These are phyloP conservation scores for Wallemia hederae DNA, from an alignment of 1,284 basidiomycete species.

Conservation along the genomic window DNA sequence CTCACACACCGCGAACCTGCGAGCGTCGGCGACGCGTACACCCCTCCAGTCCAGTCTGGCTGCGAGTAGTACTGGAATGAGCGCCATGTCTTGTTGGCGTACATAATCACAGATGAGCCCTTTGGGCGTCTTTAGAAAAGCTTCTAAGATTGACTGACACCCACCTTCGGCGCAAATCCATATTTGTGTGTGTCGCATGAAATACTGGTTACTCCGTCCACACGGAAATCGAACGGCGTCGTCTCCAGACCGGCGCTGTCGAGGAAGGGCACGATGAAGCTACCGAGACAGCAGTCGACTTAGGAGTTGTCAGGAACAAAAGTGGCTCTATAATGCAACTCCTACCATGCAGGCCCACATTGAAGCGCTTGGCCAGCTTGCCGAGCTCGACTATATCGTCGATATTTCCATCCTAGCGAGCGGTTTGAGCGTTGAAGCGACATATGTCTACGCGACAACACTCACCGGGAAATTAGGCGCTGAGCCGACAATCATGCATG, in stretches of 20 bases:
- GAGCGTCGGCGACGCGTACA: conserved; percentile 56
- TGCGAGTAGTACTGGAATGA: conserved; percentile 58
- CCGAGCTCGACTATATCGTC: conserved; percentile 65
- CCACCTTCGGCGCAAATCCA: conserved; percentile 52
- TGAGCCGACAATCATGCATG: conserved; percentile 49
- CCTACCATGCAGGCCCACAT: conserved; percentile 55
- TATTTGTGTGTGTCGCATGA: conserved; percentile 36
- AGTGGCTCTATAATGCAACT: too few species aligned
- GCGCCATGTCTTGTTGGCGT: conserved; percentile 39
- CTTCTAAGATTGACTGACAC: neutral
- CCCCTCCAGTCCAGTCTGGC: conserved; percentile 47
- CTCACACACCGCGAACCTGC: conserved; percentile 48
- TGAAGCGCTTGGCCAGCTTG: conserved; percentile 39
- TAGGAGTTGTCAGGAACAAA: conserved; percentile 2
- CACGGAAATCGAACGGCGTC: conserved; percentile 55
- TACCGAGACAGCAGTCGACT: conserved; percentile 51
- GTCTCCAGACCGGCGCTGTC: conserved; percentile 23
- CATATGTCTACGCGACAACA: conserved; percentile 17
- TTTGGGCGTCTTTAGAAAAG: conserved; percentile 12
- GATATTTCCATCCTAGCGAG: conserved; percentile 11
- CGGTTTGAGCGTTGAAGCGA: conserved; percentile 5
- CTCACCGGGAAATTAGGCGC: conserved; percentile 79
- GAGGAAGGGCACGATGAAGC: conserved; percentile 72
- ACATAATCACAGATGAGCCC: conserved; percentile 88
- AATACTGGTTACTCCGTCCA: conserved; percentile 61